These are phyloP conservation scores for Chrysoporthe deuterocubensis DNA, from an alignment of 2,329 filamentous ascomycete genomes.

Conservation along the genomic window DNA sequence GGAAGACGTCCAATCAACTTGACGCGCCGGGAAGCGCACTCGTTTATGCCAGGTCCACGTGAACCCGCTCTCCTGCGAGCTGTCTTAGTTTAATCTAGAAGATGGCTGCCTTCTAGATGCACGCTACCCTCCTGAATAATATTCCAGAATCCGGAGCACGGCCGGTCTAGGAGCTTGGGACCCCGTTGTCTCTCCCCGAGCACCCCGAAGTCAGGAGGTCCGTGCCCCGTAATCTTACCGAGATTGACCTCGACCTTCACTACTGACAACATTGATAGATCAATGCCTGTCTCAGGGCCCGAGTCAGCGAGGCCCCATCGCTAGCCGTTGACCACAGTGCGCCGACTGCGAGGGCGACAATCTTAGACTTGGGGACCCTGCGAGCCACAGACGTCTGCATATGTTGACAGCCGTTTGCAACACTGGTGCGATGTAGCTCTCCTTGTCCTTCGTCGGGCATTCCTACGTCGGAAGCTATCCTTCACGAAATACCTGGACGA, in stretches of 20 bases:
- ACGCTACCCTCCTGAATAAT: background rate
- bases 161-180: background rate
- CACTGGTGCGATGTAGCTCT: background rate
- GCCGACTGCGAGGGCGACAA: background rate
- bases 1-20: too few relatives aligned
- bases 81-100: background rate
- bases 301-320: conserved; percentile 2
- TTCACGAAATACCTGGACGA: background rate
- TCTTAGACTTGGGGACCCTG: background rate
- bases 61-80: background rate
- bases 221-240: conserved; percentile 5
- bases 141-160: conserved; percentile 8
- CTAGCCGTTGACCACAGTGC: background rate
- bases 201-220: background rate
- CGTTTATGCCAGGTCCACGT: background rate
- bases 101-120: background rate
- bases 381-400: too few relatives aligned
- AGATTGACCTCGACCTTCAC: background rate
- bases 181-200: conserved; percentile 2
- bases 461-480: background rate
- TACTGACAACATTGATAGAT: background rate
- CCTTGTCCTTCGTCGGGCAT: background rate
- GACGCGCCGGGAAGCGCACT: background rate
- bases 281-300: background rate
- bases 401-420: too few relatives aligned